Base-by-base conservation (phyloP, 345 rosid genomes). In the Theobroma cacao region DNA sequence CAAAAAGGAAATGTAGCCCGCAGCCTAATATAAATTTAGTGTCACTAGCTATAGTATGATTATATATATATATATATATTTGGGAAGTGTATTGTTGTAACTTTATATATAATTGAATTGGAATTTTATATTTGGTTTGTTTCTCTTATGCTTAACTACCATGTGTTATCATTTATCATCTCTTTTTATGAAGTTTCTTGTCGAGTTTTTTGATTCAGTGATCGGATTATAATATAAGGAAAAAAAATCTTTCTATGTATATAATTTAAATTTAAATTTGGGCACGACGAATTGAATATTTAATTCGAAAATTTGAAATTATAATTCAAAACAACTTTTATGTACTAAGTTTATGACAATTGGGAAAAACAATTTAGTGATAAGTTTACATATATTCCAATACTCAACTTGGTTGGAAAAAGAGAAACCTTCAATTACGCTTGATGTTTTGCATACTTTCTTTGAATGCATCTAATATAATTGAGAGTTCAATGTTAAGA, bases 1-100 rank as follows among this genome's bases (percentile, higher is more conserved):
- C 77, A n/a, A n/a, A n/a, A n/a, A n/a, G n/a, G n/a, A 76, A 20
- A 60, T 66, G 81, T 76, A 78, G 90, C 90, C 90, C 90, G 87
- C 90, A 77, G 86, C 83, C 78, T 80, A 58, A 22, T 13, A 31
- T 26, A 34, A 53, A 22, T 34, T 38, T 38, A 40, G 58, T 30
- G 31, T 22, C 9, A 36, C 7, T 64, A 66, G 43, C 47, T 22
- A 31, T 30, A 63, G 1, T 31, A 18, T 38, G 31, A 34, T 3
- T 34, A 18, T 4, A 14, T 40, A 30, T 34, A 18, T 4, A 14
- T 40, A 30, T 66, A 36, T 2, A 10, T 71, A 8, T 71, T 33
- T 31, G 48, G 59, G 53, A 22, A 74, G 30, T 55, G 65, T n/a
- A 40, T 22, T 72, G 62, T n/a, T 20, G 2, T 52, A 15, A 30